Evolutionary conservation across 169 alveolate genomes (phyloP).

Genomic region (Plasmodium chabaudi): DNA sequence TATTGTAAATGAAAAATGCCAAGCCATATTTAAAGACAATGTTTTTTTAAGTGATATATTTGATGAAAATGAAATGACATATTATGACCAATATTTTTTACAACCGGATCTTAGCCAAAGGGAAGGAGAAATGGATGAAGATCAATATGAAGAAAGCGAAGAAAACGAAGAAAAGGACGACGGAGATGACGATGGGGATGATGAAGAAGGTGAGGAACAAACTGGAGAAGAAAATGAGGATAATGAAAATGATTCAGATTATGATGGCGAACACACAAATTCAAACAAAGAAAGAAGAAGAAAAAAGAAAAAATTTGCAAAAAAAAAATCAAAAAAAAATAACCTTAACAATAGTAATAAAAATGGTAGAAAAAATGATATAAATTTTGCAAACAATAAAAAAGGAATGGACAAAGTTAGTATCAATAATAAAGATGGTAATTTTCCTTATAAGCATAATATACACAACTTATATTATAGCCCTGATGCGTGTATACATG

Average conservation of each 20-base stretch:
- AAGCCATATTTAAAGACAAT: constrained; percentile 27
- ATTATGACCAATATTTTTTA: constrained; percentile 6
- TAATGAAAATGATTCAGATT: neutral
- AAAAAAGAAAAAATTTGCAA: neutral
- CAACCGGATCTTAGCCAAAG: neutral
- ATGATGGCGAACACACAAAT: neutral
- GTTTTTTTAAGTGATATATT: constrained; percentile 22
- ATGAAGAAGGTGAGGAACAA: constrained; percentile 13
- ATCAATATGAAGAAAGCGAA: neutral
- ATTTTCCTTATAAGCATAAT: constrained; percentile 26
- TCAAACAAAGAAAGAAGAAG: neutral
- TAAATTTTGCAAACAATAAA: neutral
- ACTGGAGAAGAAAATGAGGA: neutral
- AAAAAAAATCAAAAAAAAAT: constrained; percentile 3
- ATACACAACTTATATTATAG: constrained; percentile 30
- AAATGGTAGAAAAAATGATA: neutral
- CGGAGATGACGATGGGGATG: neutral
- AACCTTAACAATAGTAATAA: constrained; percentile 4
- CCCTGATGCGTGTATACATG: constrained; percentile 70
- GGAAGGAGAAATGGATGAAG: constrained; percentile 13
- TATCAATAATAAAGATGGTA: constrained; percentile 10
- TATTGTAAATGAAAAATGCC: constrained; percentile 56
- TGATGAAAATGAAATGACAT: constrained; percentile 4
- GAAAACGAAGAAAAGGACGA: neutral
- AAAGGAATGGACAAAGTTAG: neutral